phyloP scores from a whole-genome alignment of 192 early-diverging fungal species.

The Mortierella hygrophila region DNA sequence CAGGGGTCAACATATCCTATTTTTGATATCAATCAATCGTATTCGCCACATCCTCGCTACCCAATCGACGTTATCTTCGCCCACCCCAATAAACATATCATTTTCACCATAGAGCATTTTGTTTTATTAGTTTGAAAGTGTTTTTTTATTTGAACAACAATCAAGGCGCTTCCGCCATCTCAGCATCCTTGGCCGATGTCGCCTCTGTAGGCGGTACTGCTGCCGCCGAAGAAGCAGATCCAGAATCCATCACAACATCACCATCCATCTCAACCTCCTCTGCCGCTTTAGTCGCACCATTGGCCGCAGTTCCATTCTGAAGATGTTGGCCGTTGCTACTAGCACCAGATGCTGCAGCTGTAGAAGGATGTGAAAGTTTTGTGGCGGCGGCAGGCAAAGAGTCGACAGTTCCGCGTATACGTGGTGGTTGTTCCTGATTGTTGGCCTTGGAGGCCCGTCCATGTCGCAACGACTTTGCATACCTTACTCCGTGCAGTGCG shows the following conservation, averaged over 20 bases:
- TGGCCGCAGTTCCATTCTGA: background rate
- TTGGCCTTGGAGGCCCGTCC: conserved; percentile 24
- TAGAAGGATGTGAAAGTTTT: conserved; percentile 18
- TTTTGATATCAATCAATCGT: no score
- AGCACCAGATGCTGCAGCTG: background rate
- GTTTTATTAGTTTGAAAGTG: no score
- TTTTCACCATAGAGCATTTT: no score
- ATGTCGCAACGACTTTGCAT: conserved; percentile 34
- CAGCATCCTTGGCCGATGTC: conserved; percentile 12
- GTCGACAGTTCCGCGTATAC: conserved; percentile 37
- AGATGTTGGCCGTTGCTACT: background rate
- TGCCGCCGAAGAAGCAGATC: background rate
- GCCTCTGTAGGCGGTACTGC: conserved; percentile 2
- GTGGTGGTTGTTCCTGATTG: background rate
- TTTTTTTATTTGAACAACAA: background rate
- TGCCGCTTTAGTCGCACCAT: background rate
- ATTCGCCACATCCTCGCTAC: no score
- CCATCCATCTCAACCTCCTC: conserved; percentile 30
- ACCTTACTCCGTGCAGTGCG: conserved; percentile 33
- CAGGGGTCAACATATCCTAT: no score
- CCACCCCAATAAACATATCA: no score
- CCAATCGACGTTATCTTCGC: no score
- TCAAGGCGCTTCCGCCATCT: conserved; percentile 43
- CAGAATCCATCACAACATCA: conserved; percentile 36
- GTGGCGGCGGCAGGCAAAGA: conserved; percentile 39